A percentile compares a stretch with the other conserved stretches of the same genome.
Evolutionary conservation across 202 grass and related monocot genomes (phyloP).

Genomic region (Zizania palustris): DNA sequence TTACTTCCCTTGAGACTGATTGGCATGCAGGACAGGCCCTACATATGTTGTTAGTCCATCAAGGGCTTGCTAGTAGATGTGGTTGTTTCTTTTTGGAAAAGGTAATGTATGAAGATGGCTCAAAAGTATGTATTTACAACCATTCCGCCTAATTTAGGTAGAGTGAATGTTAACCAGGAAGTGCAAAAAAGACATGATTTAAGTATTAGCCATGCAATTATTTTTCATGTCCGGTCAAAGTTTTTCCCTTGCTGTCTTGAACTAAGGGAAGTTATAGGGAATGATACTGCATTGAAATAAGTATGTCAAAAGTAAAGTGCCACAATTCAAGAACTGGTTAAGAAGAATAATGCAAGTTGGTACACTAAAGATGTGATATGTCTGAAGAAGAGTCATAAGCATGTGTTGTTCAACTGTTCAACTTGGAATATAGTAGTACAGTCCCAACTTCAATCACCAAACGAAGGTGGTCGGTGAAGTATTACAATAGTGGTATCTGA

Average conservation of each 20-base stretch:
- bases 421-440: slow-evolving; percentile 29
- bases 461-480: background rate
- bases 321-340: background rate
- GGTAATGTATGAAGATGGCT: slow-evolving; percentile 8
- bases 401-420: slow-evolving; percentile 15
- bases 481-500: background rate
- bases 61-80: slow-evolving; percentile 13
- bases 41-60: slow-evolving; percentile 23
- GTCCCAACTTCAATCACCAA: slow-evolving; percentile 10
- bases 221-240: background rate
- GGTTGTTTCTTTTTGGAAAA: slow-evolving; percentile 25
- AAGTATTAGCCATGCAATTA: background rate
- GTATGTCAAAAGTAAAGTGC: slow-evolving; percentile 8
- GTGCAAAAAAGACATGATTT: background rate
- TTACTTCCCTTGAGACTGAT: slow-evolving; percentile 4
- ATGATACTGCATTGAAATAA: background rate
- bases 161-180: slow-evolving; percentile 12
- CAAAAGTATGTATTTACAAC: slow-evolving; percentile 8
- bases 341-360: slow-evolving; percentile 41
- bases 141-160: slow-evolving; percentile 43
- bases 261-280: background rate
- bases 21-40: background rate
- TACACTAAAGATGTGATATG: background rate
- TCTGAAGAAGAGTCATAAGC: background rate
- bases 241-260: background rate